Evolutionary conservation across 208 protist genomes (phyloP).

Genomic region (Leishmania martiniquensis): DNA sequence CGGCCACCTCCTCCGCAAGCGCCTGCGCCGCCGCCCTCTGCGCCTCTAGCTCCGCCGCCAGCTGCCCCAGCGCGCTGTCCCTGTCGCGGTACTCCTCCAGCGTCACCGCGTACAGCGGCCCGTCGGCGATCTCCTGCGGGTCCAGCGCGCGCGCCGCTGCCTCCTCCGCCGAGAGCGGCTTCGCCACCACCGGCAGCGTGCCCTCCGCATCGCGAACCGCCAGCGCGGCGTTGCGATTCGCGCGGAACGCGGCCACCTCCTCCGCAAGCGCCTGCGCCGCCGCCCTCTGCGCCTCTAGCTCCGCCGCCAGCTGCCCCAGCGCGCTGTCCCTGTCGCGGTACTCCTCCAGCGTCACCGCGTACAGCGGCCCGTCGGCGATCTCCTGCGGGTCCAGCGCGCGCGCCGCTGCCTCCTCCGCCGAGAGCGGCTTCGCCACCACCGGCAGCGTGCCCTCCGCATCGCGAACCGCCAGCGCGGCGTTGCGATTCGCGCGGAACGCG

Average conservation of each 20-base stretch:
- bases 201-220: slow-evolving; percentile 28
- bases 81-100: neutral
- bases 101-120: neutral
- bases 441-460: slow-evolving; percentile 33
- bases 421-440: slow-evolving; percentile 15
- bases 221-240: neutral
- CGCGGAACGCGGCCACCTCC: slow-evolving; percentile 9
- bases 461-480: slow-evolving; percentile 28
- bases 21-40: slow-evolving; percentile 5
- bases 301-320: neutral
- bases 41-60: slow-evolving; percentile 23
- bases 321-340: too few species aligned
- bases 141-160: neutral
- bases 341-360: slow-evolving; percentile 32
- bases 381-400: slow-evolving; percentile 19
- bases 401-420: slow-evolving; percentile 24
- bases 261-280: neutral
- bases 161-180: neutral
- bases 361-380: slow-evolving; percentile 29
- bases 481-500: slow-evolving; percentile 23
- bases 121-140: neutral
- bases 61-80: neutral
- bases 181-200: slow-evolving; percentile 26
- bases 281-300: neutral
- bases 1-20: slow-evolving; percentile 1